A percentile compares a stretch with the other conserved stretches of the same genome.
These are phyloP conservation scores for Fusarium cyanostomum DNA, from an alignment of 2,329 filamentous ascomycete genomes.

Conservation along the genomic window DNA sequence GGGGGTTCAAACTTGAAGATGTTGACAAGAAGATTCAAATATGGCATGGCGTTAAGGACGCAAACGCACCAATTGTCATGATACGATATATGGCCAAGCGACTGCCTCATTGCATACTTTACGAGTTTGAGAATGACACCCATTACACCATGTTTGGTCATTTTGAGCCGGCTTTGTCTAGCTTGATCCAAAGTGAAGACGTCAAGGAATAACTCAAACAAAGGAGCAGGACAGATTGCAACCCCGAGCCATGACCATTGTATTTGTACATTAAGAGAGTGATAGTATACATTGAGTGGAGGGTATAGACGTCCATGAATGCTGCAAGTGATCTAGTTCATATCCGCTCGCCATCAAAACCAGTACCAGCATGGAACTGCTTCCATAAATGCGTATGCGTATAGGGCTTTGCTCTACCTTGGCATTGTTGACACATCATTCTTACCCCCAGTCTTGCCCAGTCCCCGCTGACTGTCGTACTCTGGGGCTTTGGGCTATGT, in stretches of 20 bases:
- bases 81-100: conserved; percentile 50
- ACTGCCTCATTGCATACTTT: conserved; percentile 46
- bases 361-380: neutral
- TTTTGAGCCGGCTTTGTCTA: conserved; percentile 24
- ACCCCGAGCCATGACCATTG: neutral
- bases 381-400: no score
- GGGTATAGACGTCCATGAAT: no score
- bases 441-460: conserved; percentile 3
- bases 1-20: conserved; percentile 46
- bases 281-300: no score
- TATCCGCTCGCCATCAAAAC: neutral
- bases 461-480: rapidly evolving
- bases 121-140: conserved; percentile 47
- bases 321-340: no score
- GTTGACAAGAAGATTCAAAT: conserved; percentile 41
- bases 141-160: conserved; percentile 46
- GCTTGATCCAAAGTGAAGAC: neutral
- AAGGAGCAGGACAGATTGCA: no score
- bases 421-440: conserved; percentile 18
- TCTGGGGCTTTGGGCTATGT: neutral
- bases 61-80: conserved; percentile 46
- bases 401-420: neutral
- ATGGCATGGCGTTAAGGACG: conserved; percentile 48
- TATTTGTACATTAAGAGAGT: no score
- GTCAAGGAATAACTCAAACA: conserved; percentile 15